Conservation (phyloP, 108 stramenopile species). For the Parmales sp. region DNA sequence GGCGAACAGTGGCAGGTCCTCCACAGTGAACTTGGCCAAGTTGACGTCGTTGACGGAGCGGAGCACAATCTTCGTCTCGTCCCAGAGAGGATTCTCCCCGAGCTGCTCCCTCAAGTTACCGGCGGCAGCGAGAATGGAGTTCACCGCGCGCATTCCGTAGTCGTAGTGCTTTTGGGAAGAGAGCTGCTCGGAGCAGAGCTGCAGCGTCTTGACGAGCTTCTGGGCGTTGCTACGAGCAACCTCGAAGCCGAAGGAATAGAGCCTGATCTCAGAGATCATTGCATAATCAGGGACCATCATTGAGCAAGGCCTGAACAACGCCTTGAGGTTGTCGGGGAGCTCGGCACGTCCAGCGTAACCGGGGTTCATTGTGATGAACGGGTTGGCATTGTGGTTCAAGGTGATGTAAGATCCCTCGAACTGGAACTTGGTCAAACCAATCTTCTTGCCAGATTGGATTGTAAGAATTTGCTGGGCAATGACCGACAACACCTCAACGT, state of each 20-base stretch:
- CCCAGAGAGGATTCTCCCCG: constrained; percentile 48
- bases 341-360: constrained; percentile 57
- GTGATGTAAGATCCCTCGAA: constrained; percentile 54
- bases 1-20: constrained; percentile 49
- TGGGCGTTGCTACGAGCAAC: constrained; percentile 45
- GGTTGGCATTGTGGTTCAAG: constrained; percentile 53
- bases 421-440: constrained; percentile 37
- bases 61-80: constrained; percentile 47
- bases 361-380: constrained; percentile 67
- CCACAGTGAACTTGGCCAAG: constrained; percentile 52
- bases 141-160: constrained; percentile 63
- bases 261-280: constrained; percentile 56
- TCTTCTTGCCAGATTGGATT: constrained; percentile 54
- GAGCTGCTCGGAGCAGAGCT: constrained; percentile 52
- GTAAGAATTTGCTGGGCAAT: constrained; percentile 58
- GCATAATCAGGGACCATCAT: constrained; percentile 67
- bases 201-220: constrained; percentile 49
- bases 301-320: constrained; percentile 54
- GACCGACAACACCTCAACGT: constrained; percentile 55
- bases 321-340: constrained; percentile 62
- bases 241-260: constrained; percentile 54
- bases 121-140: constrained; percentile 53
- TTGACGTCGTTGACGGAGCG: constrained; percentile 53
- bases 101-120: constrained; percentile 50
- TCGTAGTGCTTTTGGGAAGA: constrained; percentile 64